Evolutionary conservation across 2,329 filamentous ascomycete species (phyloP), one percentile per base, ranked within the genome.

Genomic region (Cordyceps fumosorosea): DNA sequence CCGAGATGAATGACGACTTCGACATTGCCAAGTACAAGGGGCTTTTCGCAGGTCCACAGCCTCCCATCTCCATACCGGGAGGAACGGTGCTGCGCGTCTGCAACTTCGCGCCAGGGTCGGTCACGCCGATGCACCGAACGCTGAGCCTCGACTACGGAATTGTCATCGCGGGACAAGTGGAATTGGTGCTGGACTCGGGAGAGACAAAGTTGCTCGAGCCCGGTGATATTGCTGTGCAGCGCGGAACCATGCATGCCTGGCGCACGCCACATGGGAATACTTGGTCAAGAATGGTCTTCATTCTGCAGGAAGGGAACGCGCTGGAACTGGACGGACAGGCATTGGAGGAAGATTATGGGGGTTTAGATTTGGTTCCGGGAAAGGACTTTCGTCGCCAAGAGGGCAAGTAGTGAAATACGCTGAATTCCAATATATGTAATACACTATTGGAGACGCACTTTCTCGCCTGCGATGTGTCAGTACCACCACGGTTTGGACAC

Each of bases 161-260:
- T 57, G 75, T 84, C 2, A 65, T 85, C 1, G 81, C 84, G 65
- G 83, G 83, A 0, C 74, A 78, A 67, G 68, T 85, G 14, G 81
- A 84, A 64, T 71, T 84, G 67, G 61, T 80, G 4, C 64, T 85
- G 6, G 83, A 84, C 60, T 78, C 78, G 11, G 81, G 82, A 0
- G 80, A 80, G 59, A 75, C 66, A 51, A 74, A 73, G 54, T 44
- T 74, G 1, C 70, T 85, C 74, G 72, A 75, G 64, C 72, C 77
- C 6, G 83, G 83, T 0, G 83, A 85, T 65, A 70, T 84, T 7
- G 77, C 78, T 5, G 77, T 86, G 7, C 82, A 86, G 70, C 73
- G 83, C 42, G 81, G 75, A 0, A 85, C 82, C 1, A 82, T 81
- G 75, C 83, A 86, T 68, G 77, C 78, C 5, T 84, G 82, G 82